phyloP scores from a whole-genome alignment of 2,329 filamentous ascomycete genomes.

The Aspergillus oerlinghausenensis region DNA sequence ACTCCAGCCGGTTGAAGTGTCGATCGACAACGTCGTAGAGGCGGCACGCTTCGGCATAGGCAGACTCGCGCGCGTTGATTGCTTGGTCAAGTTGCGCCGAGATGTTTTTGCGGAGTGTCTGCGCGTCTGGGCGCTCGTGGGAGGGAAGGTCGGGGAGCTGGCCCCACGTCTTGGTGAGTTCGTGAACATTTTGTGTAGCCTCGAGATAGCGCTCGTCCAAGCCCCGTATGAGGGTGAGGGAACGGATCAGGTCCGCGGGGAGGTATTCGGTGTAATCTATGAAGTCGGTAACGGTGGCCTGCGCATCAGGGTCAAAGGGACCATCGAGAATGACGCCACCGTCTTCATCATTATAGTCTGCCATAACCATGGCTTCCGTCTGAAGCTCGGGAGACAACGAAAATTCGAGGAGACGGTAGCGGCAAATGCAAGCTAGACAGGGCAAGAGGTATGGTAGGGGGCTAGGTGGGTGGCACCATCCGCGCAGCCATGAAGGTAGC shows the following conservation, averaged over 20 bases:
- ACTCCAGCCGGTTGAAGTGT: constrained; percentile 53
- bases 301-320: constrained; percentile 58
- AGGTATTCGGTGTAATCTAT: constrained; percentile 67
- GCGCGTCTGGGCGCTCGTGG: constrained; percentile 48
- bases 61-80: constrained; percentile 52
- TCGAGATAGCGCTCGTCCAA: constrained; percentile 44
- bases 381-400: constrained; percentile 14
- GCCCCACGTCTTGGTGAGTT: constrained; percentile 41
- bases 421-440: constrained; percentile 8
- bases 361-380: constrained; percentile 30
- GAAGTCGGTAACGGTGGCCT: constrained; percentile 63
- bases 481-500: constrained; percentile 17
- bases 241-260: constrained; percentile 60
- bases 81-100: constrained; percentile 53
- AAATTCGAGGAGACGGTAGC: constrained; percentile 6
- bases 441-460: constrained; percentile 3
- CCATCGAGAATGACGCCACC: constrained; percentile 44
- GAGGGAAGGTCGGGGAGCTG: constrained; percentile 48
- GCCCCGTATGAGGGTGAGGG: constrained; percentile 56
- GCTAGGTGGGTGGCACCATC: constrained; percentile 18
- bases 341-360: constrained; percentile 39
- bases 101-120: constrained; percentile 51
- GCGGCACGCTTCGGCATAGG: constrained; percentile 53
- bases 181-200: constrained; percentile 38
- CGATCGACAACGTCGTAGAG: constrained; percentile 55